Base-by-base conservation (phyloP, 1,284 basidiomycete species). In the Moniliella sp. region DNA sequence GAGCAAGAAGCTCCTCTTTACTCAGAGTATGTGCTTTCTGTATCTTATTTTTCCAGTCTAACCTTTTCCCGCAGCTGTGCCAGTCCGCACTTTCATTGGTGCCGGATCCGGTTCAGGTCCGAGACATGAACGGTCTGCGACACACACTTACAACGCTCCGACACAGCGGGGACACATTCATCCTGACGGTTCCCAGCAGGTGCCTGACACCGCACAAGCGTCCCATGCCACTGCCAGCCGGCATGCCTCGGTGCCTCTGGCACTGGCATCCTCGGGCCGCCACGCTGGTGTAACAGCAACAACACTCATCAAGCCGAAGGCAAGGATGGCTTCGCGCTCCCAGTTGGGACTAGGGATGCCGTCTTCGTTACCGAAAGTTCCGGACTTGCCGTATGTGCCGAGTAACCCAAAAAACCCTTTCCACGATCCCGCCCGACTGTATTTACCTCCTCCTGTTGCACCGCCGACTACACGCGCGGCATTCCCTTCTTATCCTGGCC, bases 1-100 rank as follows among this genome's bases (percentile, higher is more conserved):
- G 2, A 27, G 32, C 19, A 45, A 41, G 25, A 38, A 45, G 10
- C 41, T 55, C n/a, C 25, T 59, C 8, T 59, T 59, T 28, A 50
- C 44, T 2, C 57, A 59, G 37, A 51, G 34, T 35, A 23, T 16
- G 34, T 25, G 10, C 5, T 11, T 11, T 15, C n/a, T n/a, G n/a
- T 15, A 12, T 7, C 8, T 12, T 11, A 18, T 9, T 12, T 8
- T 9, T 15, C 8, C 29, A 30, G 9, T 8, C 16, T 25, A 10
- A 10, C 10, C 8, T 15, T 15, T 7, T 15, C 29, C 10, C 15
- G 12, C 29, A 11, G 10, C 10, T 8, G 7, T 2, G 7, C 17
- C 12, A 30, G n/a, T 12, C 9, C 23, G 12, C 8, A 10, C 29
- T n/a, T n/a, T n/a, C 15, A 15, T 15, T 30, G 10, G 16, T 12